Percentiles rank a stretch among this genome's conserved stretches.
Conservation (phyloP, 495 filamentous ascomycete species). For the Halenospora varia region DNA sequence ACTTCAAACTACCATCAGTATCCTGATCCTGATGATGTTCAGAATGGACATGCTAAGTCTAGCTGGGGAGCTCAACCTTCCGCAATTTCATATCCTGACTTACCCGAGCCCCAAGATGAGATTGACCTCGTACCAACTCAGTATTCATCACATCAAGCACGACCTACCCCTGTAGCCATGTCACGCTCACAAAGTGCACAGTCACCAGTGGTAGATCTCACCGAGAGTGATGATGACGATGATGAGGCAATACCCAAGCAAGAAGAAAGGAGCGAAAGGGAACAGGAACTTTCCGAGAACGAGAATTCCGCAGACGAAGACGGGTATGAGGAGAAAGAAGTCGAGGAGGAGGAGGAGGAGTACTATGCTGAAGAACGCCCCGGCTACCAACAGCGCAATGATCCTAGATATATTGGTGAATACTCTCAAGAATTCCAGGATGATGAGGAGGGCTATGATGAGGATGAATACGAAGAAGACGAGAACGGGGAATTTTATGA, state of each 20-base stretch:
- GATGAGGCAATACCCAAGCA: conserved; percentile 16
- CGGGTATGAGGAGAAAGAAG: conserved; percentile 13
- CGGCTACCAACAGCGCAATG: neutral
- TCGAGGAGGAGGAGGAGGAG: conserved; percentile 5
- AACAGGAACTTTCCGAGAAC: conserved; percentile 16
- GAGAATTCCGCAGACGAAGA: neutral
- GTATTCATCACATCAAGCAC: neutral
- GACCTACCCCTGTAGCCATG: conserved; percentile 8
- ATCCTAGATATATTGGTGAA: neutral
- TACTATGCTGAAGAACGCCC: neutral
- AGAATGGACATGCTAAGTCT: neutral
- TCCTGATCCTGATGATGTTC: conserved; percentile 5
- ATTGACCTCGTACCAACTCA: conserved; percentile 1
- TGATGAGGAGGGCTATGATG: neutral
- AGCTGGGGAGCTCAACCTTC: conserved; percentile 1
- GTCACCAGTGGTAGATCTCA: conserved; percentile 14
- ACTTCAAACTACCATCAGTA: neutral
- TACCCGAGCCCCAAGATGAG: conserved; percentile 14
- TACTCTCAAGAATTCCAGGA: neutral
- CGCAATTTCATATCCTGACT: conserved; percentile 7
- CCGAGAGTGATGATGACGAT: conserved; percentile 32
- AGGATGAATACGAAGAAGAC: conserved; percentile 25
- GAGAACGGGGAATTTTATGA: conserved; percentile 27
- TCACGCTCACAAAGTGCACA: conserved; percentile 18
- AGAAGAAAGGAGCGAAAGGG: conserved; percentile 40